These are phyloP conservation scores for Baeospora myosura DNA, from an alignment of 1,284 basidiomycete genomes.

Conservation along the genomic window DNA sequence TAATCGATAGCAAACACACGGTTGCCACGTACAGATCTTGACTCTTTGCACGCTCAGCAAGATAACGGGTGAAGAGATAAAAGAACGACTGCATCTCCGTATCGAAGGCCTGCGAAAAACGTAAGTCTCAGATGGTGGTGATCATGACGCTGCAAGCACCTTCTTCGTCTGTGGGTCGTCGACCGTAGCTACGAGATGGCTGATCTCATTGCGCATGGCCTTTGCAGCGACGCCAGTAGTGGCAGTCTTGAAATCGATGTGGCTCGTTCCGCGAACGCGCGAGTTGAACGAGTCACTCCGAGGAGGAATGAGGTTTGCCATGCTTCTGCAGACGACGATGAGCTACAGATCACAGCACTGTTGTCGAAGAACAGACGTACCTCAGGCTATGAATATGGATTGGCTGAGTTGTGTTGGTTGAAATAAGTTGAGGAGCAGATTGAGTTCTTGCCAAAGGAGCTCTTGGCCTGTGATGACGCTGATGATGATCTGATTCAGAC, in stretches of 20 bases:
- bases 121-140: conserved; percentile 2
- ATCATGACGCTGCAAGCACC: conserved; percentile 27
- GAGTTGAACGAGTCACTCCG: conserved; percentile 55
- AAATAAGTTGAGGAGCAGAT: conserved; percentile 55
- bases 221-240: conserved; percentile 97
- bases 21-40: conserved; percentile 76
- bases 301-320: conserved; percentile 51
- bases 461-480: conserved; percentile 56
- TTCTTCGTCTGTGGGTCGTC: conserved; percentile 76
- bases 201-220: conserved; percentile 98
- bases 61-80: conserved; percentile 97
- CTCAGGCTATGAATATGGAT: conserved; percentile 44
- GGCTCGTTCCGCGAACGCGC: conserved; percentile 59
- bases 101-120: conserved; percentile 73
- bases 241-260: conserved; percentile 94
- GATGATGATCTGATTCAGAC: conserved; percentile 28
- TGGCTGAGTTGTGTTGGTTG: conserved; percentile 55
- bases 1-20: conserved; percentile 12
- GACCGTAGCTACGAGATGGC: conserved; percentile 82
- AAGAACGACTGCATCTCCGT: conserved; percentile 99
- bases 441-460: conserved; percentile 34
- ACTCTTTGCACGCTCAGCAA: conserved; percentile 90
- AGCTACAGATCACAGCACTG: too few relatives aligned
- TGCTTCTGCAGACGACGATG: conserved; percentile 14
- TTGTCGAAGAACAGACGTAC: conserved; percentile 31